Base-by-base conservation (phyloP, 805 yeast genomes). In the Pichia heedii region DNA sequence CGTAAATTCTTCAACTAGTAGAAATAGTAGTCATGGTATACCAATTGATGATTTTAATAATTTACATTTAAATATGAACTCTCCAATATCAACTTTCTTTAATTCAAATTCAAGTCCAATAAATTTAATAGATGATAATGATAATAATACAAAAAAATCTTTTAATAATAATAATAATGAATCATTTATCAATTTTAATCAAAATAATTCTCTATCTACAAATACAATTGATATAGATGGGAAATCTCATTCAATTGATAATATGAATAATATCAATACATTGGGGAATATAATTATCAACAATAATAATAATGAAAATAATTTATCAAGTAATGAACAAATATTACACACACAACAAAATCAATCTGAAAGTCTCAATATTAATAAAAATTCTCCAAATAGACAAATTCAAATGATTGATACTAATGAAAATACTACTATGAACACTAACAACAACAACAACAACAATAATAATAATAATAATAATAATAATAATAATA, bases 11-110 rank as follows among this genome's bases (percentile, higher is more conserved):
- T 18, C 36, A 21, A 33, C 39, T 30, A 43, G 45, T 29, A 45
- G 33, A 24, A 44, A 40, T 24, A 41, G 44, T 19, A 33, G 24
- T 10, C 45, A 42, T 33, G 45, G 45, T 27, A 42, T 42, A 33
- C 45, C 45, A 24, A 42, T 38, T 15, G 41, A 42, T 21, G 27
- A 33, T 4, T 42, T 42, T 19, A 38, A 42, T 29, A 30, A 38
- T 34, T 26, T 42, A 18, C 22, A 27, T n/a, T 13, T 33, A 33
- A n/a, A 39, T 33, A 11, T 12, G 26, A 8, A 6, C 5, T 26
- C 30, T 26, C 12, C 40, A 37, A 37, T 37, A 12, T 30, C 34
- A 1, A 16, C 29, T 22, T 39, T 29, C 49, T n/a, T 49, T 51
- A 19, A 37, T 26, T n/a, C 10, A 13, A 18, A 29, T 33, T 16